These are phyloP conservation scores for Lagenidium sp. DNA, from an alignment of 352 stramenopile species.

Conservation along the genomic window DNA sequence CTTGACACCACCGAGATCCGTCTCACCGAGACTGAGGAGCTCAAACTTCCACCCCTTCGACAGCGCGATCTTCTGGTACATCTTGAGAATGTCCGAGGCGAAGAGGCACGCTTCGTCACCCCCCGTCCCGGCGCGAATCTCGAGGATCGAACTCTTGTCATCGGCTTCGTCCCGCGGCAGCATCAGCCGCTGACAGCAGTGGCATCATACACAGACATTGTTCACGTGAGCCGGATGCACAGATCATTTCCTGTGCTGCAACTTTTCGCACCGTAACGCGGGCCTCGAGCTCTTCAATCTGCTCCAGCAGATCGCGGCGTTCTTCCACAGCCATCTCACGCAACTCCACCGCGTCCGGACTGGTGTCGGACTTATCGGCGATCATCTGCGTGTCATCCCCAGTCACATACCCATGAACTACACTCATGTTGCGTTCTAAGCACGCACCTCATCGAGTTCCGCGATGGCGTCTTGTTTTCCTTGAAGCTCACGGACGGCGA, in stretches of 20 bases:
- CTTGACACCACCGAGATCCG: conserved; percentile 78
- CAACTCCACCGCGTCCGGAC: conserved; percentile 49
- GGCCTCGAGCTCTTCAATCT: conserved; percentile 44
- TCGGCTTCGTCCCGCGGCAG: conserved; percentile 84
- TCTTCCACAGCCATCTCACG: conserved; percentile 71
- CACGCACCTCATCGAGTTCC: conserved; percentile 75
- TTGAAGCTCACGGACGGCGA: conserved; percentile 67
- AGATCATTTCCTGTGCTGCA: background rate
- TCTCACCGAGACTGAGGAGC: conserved; percentile 80
- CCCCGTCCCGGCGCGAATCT: conserved; percentile 94
- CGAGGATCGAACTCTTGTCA: conserved; percentile 95
- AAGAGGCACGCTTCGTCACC: conserved; percentile 97
- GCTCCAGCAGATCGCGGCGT: conserved; percentile 41
- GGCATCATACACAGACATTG: no score
- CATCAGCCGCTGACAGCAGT: conserved; percentile 70
- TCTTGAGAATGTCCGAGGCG: conserved; percentile 88
- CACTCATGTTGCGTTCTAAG: no score
- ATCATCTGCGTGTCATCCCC: conserved; percentile 35
- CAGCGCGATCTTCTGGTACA: conserved; percentile 88
- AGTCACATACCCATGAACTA: no score
- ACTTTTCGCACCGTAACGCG: conserved; percentile 52
- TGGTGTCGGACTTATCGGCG: conserved; percentile 31
- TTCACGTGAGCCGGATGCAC: no score
- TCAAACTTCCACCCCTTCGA: conserved; percentile 89
- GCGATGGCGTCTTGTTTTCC: conserved; percentile 86